Evolutionary conservation across 768 basidiomycete species (phyloP).

Genomic region (Aureoboletus auriporus): DNA sequence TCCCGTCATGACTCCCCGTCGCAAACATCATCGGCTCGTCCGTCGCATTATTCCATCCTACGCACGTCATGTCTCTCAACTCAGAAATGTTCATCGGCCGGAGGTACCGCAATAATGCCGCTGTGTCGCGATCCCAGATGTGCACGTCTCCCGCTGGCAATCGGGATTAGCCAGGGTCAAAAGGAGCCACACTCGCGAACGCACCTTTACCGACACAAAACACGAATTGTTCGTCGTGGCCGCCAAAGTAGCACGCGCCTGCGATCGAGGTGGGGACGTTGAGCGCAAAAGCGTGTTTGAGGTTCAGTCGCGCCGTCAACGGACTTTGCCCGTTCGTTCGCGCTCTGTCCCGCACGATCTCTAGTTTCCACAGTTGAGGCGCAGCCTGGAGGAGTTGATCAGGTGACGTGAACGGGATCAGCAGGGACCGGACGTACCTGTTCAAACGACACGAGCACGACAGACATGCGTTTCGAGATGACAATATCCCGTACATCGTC

Average conservation of each 20-base stretch:
- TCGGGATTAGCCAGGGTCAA: no score
- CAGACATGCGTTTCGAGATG: conserved; percentile 38
- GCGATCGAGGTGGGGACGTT: conserved; percentile 65
- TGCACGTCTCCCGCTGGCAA: conserved; percentile 70
- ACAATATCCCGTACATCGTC: conserved; percentile 52
- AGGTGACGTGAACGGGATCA: neutral
- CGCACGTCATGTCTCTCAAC: conserved; percentile 64
- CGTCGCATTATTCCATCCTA: conserved; percentile 73
- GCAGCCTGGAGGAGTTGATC: conserved; percentile 42
- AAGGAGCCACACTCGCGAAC: neutral
- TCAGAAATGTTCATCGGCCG: conserved; percentile 49
- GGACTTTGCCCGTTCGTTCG: conserved; percentile 28
- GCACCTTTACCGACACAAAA: conserved; percentile 74
- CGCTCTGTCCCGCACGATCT: conserved; percentile 48
- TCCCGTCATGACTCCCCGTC: conserved; percentile 76
- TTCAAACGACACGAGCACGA: conserved; percentile 38
- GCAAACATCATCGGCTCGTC: conserved; percentile 51
- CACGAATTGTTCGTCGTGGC: conserved; percentile 73
- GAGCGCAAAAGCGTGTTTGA: conserved; percentile 66
- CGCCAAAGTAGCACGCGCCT: conserved; percentile 79
- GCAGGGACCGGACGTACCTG: conserved; percentile 11
- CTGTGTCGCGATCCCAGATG: conserved; percentile 83
- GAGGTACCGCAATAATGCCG: conserved; percentile 63
- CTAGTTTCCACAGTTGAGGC: conserved; percentile 74
- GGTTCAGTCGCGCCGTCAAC: conserved; percentile 22